These are phyloP conservation scores for Amanita rimosa DNA, from an alignment of 768 basidiomycete genomes.

Conservation along the genomic window DNA sequence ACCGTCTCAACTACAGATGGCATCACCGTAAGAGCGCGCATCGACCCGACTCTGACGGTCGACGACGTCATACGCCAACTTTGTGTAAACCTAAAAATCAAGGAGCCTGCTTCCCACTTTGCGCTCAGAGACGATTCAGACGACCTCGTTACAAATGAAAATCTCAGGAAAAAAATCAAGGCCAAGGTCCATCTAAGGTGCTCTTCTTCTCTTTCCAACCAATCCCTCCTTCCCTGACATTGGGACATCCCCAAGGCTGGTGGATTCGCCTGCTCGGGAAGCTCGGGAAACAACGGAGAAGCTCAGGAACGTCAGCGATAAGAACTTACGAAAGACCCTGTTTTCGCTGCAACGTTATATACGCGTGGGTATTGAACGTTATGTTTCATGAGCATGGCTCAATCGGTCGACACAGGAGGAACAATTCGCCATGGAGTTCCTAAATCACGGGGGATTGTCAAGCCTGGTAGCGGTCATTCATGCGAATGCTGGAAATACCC, in stretches of 20 bases:
- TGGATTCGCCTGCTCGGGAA: conserved; percentile 71
- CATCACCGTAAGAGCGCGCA: conserved; percentile 66
- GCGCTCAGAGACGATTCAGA: conserved; percentile 76
- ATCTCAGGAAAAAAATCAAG: conserved; percentile 73
- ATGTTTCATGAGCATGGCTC: neutral
- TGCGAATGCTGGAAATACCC: conserved; percentile 63
- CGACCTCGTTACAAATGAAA: conserved; percentile 81
- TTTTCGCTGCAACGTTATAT: conserved; percentile 77
- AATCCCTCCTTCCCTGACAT: neutral
- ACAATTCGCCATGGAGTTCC: conserved; percentile 70
- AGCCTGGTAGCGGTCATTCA: conserved; percentile 65
- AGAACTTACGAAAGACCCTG: conserved; percentile 51
- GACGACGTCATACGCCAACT: conserved; percentile 80
- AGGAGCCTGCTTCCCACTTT: conserved; percentile 59
- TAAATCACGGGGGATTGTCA: conserved; percentile 57
- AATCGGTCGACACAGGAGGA: conserved; percentile 47
- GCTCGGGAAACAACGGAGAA: conserved; percentile 69
- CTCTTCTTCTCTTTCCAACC: conserved; percentile 11
- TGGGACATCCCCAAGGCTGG: conserved; percentile 59
- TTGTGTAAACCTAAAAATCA: conserved; percentile 70
- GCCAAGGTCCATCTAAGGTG: conserved; percentile 72
- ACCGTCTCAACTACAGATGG: conserved; percentile 72
- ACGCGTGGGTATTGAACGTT: conserved; percentile 33
- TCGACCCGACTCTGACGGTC: conserved; percentile 75
- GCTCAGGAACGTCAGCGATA: conserved; percentile 47